Conservation (phyloP, 169 alveolate species). For the Cryptosporidium andersoni region DNA sequence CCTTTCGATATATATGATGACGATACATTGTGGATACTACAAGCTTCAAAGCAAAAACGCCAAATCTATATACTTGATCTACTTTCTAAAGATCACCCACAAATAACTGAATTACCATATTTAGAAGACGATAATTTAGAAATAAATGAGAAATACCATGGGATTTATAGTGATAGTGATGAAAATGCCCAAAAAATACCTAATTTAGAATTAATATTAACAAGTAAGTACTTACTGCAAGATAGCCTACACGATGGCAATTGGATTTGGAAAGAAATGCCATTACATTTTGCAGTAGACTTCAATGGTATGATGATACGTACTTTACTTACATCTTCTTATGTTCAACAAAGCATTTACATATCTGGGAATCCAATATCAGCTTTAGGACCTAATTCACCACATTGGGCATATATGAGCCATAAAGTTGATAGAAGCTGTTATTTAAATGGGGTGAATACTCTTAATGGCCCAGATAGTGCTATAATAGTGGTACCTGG, state of each 20-base stretch:
- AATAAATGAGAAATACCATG: slow-evolving; percentile 13
- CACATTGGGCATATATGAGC: slow-evolving; percentile 70
- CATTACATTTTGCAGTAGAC: slow-evolving; percentile 63
- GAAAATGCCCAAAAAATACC: background rate
- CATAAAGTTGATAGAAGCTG: slow-evolving; percentile 61
- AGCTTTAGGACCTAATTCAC: slow-evolving; percentile 68
- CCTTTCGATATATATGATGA: slow-evolving; percentile 70
- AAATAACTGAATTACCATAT: slow-evolving; percentile 60
- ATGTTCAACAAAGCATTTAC: slow-evolving; percentile 49
- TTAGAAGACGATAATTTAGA: slow-evolving; percentile 51
- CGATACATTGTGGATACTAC: slow-evolving; percentile 53
- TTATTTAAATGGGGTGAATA: slow-evolving; percentile 58
- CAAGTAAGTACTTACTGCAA: slow-evolving; percentile 21
- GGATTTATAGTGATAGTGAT: slow-evolving; percentile 29
- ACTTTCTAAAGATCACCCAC: slow-evolving; percentile 63
- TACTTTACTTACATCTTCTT: slow-evolving; percentile 46
- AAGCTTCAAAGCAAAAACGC: slow-evolving; percentile 18
- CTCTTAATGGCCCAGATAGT: slow-evolving; percentile 41
- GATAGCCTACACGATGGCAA: slow-evolving; percentile 52
- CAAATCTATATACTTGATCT: slow-evolving; percentile 20
- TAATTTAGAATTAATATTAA: slow-evolving; percentile 8
- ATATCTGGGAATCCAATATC: slow-evolving; percentile 64
- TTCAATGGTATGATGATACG: slow-evolving; percentile 52
- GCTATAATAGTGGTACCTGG: slow-evolving; percentile 59
- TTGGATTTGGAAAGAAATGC: slow-evolving; percentile 66